A percentile compares a stretch with the other conserved stretches of the same genome.
These are phyloP conservation scores for Phlebiopsis gigantea DNA, from an alignment of 768 basidiomycete genomes.

Conservation along the genomic window DNA sequence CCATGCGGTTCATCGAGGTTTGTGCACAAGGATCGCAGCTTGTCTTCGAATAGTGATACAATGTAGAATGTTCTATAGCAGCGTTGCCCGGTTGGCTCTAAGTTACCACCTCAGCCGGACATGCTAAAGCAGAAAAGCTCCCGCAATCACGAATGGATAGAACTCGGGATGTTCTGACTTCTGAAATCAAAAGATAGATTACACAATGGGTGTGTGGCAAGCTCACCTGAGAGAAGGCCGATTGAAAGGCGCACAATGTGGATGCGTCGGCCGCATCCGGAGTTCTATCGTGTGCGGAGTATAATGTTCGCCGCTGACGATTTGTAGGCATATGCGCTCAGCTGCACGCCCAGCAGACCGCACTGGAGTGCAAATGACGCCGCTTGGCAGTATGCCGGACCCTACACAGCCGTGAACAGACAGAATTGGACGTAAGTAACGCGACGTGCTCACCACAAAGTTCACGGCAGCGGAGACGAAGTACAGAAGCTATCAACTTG, in stretches of 20 bases:
- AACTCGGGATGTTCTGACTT: neutral
- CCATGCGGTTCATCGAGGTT: neutral
- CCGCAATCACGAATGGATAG: neutral
- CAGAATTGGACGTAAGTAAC: neutral
- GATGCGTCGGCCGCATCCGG: neutral
- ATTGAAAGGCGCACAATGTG: constrained; percentile 1
- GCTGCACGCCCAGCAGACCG: no score
- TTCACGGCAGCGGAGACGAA: no score
- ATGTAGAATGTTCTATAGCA: neutral
- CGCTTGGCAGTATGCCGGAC: no score
- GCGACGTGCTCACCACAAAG: neutral
- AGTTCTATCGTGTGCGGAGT: constrained; percentile 7
- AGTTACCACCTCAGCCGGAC: neutral
- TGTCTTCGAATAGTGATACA: neutral
- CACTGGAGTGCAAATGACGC: no score
- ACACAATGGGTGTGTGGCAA: neutral
- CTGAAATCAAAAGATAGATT: neutral
- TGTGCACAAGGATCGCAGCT: neutral
- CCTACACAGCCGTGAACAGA: neutral
- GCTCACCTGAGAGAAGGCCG: constrained; percentile 1
- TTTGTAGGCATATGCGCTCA: neutral
- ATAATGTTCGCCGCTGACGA: neutral
- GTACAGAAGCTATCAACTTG: neutral
- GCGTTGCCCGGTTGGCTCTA: neutral
- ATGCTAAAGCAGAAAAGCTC: neutral